Percentiles rank a stretch among this genome's conserved stretches.
Conservation (phyloP, 345 rosid genomes). For the Jatropha curcas region DNA sequence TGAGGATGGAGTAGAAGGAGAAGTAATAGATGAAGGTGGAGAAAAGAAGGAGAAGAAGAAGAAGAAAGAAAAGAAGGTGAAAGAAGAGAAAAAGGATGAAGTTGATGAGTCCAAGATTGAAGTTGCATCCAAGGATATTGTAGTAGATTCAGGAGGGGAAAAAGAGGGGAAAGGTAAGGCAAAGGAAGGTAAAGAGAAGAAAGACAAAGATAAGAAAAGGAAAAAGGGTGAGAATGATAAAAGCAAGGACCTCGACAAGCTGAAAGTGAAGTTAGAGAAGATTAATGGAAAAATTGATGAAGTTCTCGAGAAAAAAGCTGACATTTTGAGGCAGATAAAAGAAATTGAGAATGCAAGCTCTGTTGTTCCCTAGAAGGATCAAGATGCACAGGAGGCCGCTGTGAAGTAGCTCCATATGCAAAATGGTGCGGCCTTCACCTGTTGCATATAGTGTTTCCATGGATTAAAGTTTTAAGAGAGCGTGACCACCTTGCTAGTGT, state of each 20-base stretch:
- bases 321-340: constrained; percentile 56
- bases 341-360: constrained; percentile 42
- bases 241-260: constrained; percentile 45
- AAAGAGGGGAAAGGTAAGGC: constrained; percentile 32
- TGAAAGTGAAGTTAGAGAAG: constrained; percentile 56
- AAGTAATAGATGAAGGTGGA: constrained; percentile 13
- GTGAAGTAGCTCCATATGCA: constrained; percentile 4
- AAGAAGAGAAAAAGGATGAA: constrained; percentile 14
- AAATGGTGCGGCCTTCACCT: neutral
- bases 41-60: constrained; percentile 5
- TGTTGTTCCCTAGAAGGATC: constrained; percentile 20
- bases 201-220: constrained; percentile 45
- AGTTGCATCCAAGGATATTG: constrained; percentile 32
- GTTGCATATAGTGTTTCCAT: neutral
- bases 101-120: constrained; percentile 12
- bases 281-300: constrained; percentile 55
- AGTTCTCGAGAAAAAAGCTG: constrained; percentile 46
- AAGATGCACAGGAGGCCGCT: constrained; percentile 7
- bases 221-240: constrained; percentile 46
- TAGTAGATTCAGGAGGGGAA: constrained; percentile 21
- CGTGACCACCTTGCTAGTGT: neutral
- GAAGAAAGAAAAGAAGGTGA: neutral
- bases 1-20: neutral
- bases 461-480: neutral
- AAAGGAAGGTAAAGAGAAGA: constrained; percentile 30